Evolutionary conservation across 768 basidiomycete species (phyloP).

Genomic region (Kondoa malvinella): DNA sequence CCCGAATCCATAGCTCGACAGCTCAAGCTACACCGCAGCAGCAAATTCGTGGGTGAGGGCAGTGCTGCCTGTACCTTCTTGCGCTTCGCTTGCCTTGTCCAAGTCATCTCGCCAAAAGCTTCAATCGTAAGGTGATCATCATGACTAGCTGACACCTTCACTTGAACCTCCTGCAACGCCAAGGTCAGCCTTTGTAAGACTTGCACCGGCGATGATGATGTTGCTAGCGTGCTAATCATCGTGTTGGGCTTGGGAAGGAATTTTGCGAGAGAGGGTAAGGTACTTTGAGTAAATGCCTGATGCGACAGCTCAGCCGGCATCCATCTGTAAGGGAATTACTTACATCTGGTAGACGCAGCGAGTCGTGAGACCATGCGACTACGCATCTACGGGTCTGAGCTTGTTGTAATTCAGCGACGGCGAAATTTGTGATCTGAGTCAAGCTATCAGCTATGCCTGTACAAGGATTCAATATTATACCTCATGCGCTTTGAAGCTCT

Average conservation of each 20-base stretch:
- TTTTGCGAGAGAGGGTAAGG: not conserved
- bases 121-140: no score
- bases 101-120: not conserved
- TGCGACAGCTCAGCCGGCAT: not conserved
- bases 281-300: not conserved
- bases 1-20: not conserved
- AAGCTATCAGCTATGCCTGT: not conserved
- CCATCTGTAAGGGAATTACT: constrained; percentile 30
- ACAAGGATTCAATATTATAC: not conserved
- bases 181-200: constrained; percentile 11
- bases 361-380: constrained; percentile 63
- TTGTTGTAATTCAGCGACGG: constrained; percentile 63
- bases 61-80: not conserved
- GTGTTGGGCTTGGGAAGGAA: not conserved
- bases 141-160: no score
- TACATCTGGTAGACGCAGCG: constrained; percentile 58
- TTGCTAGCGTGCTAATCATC: not conserved
- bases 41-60: not conserved
- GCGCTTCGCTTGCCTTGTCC: not conserved
- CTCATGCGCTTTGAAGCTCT: constrained; percentile 37
- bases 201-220: not conserved
- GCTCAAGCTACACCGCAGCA: not conserved
- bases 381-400: constrained; percentile 86
- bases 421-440: constrained; percentile 68
- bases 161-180: not conserved